Evolutionary conservation across 2,329 filamentous ascomycete genomes (phyloP), one percentile per base, ranked within the genome.

Genomic region (Polytolypa hystricis): DNA sequence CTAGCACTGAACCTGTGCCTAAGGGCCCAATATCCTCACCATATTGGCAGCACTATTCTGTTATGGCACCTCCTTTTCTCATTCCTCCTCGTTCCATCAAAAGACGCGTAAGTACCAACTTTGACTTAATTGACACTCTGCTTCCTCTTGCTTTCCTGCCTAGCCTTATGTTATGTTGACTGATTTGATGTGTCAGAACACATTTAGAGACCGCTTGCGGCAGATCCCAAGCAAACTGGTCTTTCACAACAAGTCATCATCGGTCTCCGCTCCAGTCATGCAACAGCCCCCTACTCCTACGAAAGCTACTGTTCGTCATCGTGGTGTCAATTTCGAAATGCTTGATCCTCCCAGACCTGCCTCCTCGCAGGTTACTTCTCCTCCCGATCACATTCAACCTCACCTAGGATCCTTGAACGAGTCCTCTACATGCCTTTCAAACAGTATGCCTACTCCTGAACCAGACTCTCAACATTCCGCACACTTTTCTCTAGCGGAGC

Each of bases 241-340:
- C 14, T 36, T 19, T 20, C 40, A 44, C 26, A 37, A 27, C 18
- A 45, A 39, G 21, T 36, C 37, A 14, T 20, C 28, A 10, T 40
- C 39, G 26, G 42, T 45, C 17, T 28, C 35, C 17, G 26, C 39
- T 17, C 30, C 41, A 12, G 27, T 16, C n/a, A 11, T 26, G 27
- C n/a, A n/a, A n/a, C 4, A 14, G 4, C 10, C 38, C 10, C 30
- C 37, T 31, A 23, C 11, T 10, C 33, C 18, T 12, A 31, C 14
- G 25, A 35, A 30, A 18, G 39, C 21, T 12, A 41, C 30, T 19
- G 33, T 43, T 17, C 37, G 36, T 19, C 39, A 47, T 36, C 29
- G 35, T 10, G 45, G 45, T 9, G 41, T 47, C 11, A 39, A 38
- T 4, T 47, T 47, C 40, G 45, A 47, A 30, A 47, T 47, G 19